phyloP scores from a whole-genome alignment of 805 yeast genomes.

The Yarrowia bubula region DNA sequence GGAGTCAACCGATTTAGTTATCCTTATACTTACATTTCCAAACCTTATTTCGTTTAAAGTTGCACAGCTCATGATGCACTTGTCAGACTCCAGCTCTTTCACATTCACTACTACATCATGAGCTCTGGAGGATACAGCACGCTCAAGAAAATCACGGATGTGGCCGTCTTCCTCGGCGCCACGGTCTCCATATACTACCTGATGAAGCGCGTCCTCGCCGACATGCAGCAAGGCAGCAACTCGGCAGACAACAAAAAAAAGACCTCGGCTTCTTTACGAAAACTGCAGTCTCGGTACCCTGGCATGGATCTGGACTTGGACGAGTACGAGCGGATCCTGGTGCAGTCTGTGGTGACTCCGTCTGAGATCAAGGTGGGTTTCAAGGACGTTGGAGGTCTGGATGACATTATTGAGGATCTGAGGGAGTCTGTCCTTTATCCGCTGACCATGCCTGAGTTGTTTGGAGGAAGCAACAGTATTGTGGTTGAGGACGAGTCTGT shows the following conservation, averaged over 20 bases:
- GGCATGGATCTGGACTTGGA: slow-evolving; percentile 52
- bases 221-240: slow-evolving; percentile 43
- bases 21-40: no score
- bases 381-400: slow-evolving; percentile 86
- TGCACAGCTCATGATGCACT: no score
- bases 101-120: slow-evolving; percentile 7
- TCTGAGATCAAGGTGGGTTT: slow-evolving; percentile 76
- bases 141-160: slow-evolving; percentile 41
- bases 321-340: slow-evolving; percentile 72
- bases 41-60: no score
- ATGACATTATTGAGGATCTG: slow-evolving; percentile 74
- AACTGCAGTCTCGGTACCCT: slow-evolving; percentile 61
- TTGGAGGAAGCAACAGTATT: slow-evolving; percentile 4
- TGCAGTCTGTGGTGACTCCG: slow-evolving; percentile 79
- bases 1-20: background rate
- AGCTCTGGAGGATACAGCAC: slow-evolving; percentile 21
- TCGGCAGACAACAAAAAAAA: slow-evolving; percentile 61
- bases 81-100: no score
- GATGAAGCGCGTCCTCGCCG: slow-evolving; percentile 33
- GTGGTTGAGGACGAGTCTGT: background rate
- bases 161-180: slow-evolving; percentile 57
- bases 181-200: slow-evolving; percentile 69
- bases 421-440: slow-evolving; percentile 89
- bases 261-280: slow-evolving; percentile 56
- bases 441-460: slow-evolving; percentile 46